Base-by-base conservation (phyloP, 495 filamentous ascomycete species). In the Penicillium riverlandense region DNA sequence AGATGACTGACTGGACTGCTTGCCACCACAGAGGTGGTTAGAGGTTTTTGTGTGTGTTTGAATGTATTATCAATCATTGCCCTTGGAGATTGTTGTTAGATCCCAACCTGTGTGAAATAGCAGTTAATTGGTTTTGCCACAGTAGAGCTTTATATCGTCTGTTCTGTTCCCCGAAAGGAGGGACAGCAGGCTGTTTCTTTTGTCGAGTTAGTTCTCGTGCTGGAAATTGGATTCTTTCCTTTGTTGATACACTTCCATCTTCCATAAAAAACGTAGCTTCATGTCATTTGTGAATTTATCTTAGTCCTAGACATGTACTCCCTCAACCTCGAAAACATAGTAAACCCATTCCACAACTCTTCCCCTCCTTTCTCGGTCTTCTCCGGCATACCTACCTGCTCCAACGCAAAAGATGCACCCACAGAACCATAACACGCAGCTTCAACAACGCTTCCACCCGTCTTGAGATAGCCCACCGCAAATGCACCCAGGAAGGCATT, bases 61-160 rank as follows among this genome's bases (percentile, higher is more conserved):
- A 61, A 58, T 61, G 57, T 61, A 61, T 52, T 61, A 61, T 61
- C 57, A 61, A 55, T 61, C 57, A 61, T 61, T 61, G 57, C 55
- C 55, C 49, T 58, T 34, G 32, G 32, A 55, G 55, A 53, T 55
- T 59, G 49, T 49, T 44, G 37, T 54, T 59, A 56, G 49, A 59
- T 48, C 55, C 55, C 55, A 53, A 54, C 48, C 54, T 58, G 56
- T 59, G 57, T 61, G 54, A 61, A 61, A 61, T 61, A 61, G 57
- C 57, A 61, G 55, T 58, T 61, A 58, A 61, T 58, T 53, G 53
- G 22, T 22, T 59, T 58, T 61, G 49, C 57, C 57, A 55, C 58
- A 58, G 57, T 61, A 61, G 57, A 61, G 22, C 22, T 22, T 55
- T 61, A 61, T 55, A 58, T 46, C 47, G 57, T 61, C 55, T 61